Conservation (phyloP, 768 basidiomycete genomes). For the Suillus fuscotomentosus region DNA sequence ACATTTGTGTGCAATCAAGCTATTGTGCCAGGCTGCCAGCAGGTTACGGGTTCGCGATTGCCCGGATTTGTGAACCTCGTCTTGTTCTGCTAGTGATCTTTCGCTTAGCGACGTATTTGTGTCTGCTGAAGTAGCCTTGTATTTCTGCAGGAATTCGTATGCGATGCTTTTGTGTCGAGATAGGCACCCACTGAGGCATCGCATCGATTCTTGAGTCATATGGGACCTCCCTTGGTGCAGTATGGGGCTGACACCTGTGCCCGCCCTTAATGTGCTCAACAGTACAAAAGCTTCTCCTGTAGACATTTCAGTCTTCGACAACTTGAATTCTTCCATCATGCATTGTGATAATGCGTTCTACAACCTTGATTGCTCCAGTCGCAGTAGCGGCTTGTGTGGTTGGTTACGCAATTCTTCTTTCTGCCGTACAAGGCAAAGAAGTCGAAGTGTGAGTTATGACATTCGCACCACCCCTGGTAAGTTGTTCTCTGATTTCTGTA, state of each 20-base stretch:
- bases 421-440: background rate
- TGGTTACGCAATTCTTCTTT: background rate
- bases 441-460: conserved; percentile 18
- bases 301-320: background rate
- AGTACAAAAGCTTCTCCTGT: background rate
- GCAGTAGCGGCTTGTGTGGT: background rate
- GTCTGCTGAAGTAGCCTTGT: background rate
- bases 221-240: background rate
- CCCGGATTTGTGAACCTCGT: background rate
- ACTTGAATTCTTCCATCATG: background rate
- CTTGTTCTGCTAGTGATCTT: background rate
- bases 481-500: background rate
- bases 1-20: background rate
- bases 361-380: background rate
- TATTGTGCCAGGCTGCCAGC: conserved; percentile 1
- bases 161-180: background rate
- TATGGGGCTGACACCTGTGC: background rate
- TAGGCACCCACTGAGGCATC: background rate
- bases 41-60: background rate
- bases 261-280: background rate
- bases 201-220: background rate
- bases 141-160: background rate
- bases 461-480: conserved; percentile 19
- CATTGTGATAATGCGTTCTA: background rate
- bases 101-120: background rate